Percentiles rank a stretch among this genome's conserved stretches.
phyloP scores from a whole-genome alignment of 768 basidiomycete species.

The Cystofilobasidium ferigula region DNA sequence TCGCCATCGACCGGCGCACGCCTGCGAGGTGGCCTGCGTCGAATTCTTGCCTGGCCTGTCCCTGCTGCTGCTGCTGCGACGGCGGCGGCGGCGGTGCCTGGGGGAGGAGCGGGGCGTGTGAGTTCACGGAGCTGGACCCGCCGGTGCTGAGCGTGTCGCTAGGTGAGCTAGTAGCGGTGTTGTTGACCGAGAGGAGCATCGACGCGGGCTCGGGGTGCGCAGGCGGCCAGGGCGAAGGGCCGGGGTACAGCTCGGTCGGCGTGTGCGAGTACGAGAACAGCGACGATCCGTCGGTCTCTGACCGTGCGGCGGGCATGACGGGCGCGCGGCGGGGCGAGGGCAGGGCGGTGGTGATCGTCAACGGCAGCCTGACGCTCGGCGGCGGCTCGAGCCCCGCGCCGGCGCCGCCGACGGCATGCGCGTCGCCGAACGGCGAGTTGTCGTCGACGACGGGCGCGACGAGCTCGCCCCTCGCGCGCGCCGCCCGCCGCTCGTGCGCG shows the following conservation, averaged over 20 bases:
- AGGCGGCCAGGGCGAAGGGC: neutral
- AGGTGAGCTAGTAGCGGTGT: too few relatives aligned
- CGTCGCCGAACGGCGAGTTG: neutral
- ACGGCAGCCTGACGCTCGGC: neutral
- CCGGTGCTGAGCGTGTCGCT: too few relatives aligned
- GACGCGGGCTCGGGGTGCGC: too few relatives aligned
- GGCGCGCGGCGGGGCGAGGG: neutral
- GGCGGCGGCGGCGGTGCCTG: too few relatives aligned
- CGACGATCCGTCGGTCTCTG: neutral
- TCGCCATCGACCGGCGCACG: neutral
- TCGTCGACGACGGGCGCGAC: neutral
- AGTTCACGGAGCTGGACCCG: neutral
- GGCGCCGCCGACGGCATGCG: neutral
- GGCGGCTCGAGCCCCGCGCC: neutral
- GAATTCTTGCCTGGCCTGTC: neutral
- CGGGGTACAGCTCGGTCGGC: neutral
- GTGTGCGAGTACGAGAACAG: conserved; percentile 2
- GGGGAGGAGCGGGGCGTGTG: too few relatives aligned
- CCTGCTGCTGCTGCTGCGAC: too few relatives aligned
- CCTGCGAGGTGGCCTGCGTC: neutral
- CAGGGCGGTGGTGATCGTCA: neutral
- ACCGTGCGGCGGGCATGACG: neutral
- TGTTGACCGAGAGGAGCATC: too few relatives aligned
- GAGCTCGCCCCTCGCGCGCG: neutral
- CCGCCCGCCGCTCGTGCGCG: neutral